A percentile compares a stretch with the other conserved stretches of the same genome.
Evolutionary conservation across 2,329 filamentous ascomycete species (phyloP).

Genomic region (Metarhizium brunneum): DNA sequence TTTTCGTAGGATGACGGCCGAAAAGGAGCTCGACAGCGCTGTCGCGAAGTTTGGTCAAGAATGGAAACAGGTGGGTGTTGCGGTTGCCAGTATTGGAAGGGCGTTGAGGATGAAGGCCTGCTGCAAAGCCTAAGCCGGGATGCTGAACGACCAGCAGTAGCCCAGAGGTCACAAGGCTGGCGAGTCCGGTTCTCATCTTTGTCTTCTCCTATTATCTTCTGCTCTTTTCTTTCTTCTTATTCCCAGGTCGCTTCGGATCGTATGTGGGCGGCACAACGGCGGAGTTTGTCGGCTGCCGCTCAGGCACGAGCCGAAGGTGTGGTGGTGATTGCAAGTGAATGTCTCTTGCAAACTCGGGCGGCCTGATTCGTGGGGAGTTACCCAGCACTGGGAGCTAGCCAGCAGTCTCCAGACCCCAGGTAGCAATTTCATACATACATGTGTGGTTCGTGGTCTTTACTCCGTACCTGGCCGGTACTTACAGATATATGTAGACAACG

Average conservation of each 20-base stretch:
- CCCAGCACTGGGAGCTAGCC: neutral
- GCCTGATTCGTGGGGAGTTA: neutral
- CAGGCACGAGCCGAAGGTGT: neutral
- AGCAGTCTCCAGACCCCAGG: no score
- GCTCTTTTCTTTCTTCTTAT: neutral
- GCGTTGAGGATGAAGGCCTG: neutral
- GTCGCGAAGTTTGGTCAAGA: constrained; percentile 42
- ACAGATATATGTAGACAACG: no score
- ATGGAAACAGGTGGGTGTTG: constrained; percentile 30
- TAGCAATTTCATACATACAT: no score
- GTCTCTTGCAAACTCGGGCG: neutral
- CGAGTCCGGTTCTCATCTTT: constrained; percentile 2
- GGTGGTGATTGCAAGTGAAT: neutral
- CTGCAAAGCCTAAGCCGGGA: neutral
- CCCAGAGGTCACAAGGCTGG: neutral
- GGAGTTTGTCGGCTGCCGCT: neutral
- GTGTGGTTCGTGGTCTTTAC: no score
- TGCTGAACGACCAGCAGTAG: neutral
- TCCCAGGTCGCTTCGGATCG: neutral
- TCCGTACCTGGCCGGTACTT: no score
- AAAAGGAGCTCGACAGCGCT: constrained; percentile 40
- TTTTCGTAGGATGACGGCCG: constrained; percentile 30
- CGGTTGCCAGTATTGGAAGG: constrained; percentile 3
- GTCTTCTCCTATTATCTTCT: neutral
- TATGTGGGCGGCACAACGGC: neutral